phyloP scores from a whole-genome alignment of 1,139 yeast genomes.

The Hyphopichia pseudoburtonii region DNA sequence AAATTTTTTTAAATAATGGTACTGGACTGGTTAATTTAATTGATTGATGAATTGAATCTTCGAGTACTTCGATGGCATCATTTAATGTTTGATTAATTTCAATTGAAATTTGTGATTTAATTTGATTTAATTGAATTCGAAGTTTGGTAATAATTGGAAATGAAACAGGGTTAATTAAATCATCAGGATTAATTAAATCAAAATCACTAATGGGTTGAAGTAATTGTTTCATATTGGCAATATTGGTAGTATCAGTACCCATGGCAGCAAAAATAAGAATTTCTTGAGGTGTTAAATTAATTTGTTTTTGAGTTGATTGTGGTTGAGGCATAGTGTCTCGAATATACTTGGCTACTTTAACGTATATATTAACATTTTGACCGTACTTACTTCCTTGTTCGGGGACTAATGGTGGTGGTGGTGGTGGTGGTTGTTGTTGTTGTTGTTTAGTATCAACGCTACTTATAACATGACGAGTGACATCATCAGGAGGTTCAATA shows the following conservation, averaged over 20 bases:
- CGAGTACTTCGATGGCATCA: constrained; percentile 11
- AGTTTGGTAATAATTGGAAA: constrained; percentile 1
- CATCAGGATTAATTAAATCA: not conserved
- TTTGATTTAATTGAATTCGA: not conserved
- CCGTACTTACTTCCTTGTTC: not conserved
- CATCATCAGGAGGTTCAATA: constrained; percentile 2
- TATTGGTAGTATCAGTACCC: constrained; percentile 5
- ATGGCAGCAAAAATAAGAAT: constrained; percentile 5
- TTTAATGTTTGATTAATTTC: not conserved
- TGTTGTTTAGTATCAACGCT: not conserved
- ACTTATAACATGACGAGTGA: not conserved
- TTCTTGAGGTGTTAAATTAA: constrained; percentile 5
- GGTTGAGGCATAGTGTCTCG: not conserved
- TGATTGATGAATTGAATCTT: constrained; percentile 15
- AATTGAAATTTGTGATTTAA: not conserved
- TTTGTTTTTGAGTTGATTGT: not conserved
- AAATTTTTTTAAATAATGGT: constrained; percentile 29
- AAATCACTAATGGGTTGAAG: not conserved
- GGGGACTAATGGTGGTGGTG: not conserved
- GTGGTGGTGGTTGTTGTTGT: not conserved
- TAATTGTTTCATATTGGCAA: constrained; percentile 3
- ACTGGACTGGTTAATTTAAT: constrained; percentile 21
- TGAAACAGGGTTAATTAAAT: not conserved
- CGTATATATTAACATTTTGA: constrained; percentile 3
- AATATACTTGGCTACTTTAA: constrained; percentile 4